Conservation (phyloP, 805 yeast species). For the Komagataella mondaviorum region DNA sequence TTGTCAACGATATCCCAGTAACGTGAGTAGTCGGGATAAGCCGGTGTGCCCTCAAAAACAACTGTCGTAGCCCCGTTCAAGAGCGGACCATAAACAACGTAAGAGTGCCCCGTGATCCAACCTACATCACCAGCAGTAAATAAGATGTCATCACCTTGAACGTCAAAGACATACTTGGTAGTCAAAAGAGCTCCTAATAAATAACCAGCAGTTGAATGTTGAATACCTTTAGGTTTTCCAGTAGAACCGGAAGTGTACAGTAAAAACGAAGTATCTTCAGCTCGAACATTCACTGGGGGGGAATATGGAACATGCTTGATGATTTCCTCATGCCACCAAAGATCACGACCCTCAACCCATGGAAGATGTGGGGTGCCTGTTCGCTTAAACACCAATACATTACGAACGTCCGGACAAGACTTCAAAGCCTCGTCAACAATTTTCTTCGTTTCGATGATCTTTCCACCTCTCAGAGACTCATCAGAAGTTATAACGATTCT, state of each 20-base stretch:
- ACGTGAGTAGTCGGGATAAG: conserved; percentile 69
- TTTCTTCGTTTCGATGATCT: conserved; percentile 66
- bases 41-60: conserved; percentile 81
- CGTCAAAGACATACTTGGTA: conserved; percentile 65
- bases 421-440: conserved; percentile 71
- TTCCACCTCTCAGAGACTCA: conserved; percentile 77
- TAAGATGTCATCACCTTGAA: conserved; percentile 58
- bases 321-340: conserved; percentile 66
- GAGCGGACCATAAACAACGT: conserved; percentile 73
- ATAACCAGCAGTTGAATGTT: conserved; percentile 72
- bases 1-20: conserved; percentile 68
- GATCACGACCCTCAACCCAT: conserved; percentile 45
- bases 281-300: conserved; percentile 61
- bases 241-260: conserved; percentile 82
- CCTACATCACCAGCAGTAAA: conserved; percentile 89
- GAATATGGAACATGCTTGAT: conserved; percentile 51
- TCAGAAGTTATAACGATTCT: conserved; percentile 68
- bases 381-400: conserved; percentile 62
- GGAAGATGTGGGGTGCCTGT: conserved; percentile 48
- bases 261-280: conserved; percentile 76
- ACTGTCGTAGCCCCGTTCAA: conserved; percentile 65
- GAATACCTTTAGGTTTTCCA: conserved; percentile 82
- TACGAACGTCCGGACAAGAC: conserved; percentile 50
- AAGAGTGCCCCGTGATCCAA: conserved; percentile 86
- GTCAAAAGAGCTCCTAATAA: conserved; percentile 61